These are phyloP conservation scores for Colletotrichum theobromicola DNA, from an alignment of 2,329 filamentous ascomycete species.

Conservation along the genomic window DNA sequence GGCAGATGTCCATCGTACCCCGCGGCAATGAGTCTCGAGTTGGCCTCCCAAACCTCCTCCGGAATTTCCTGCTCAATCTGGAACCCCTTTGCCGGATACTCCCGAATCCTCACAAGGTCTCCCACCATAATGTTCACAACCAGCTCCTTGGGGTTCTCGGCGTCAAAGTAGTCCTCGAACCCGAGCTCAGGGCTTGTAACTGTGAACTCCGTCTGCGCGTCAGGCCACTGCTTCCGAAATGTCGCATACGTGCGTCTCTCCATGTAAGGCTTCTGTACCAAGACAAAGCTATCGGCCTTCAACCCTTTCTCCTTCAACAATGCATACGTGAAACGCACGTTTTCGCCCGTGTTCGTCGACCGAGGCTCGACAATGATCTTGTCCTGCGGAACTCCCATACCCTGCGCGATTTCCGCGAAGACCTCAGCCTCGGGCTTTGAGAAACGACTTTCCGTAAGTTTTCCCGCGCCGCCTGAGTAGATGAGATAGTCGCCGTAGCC, in stretches of 20 bases:
- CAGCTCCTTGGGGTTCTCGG: slow-evolving; percentile 43
- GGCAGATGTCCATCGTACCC: slow-evolving; percentile 44
- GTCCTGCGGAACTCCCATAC: slow-evolving; percentile 42
- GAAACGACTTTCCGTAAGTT: slow-evolving; percentile 44
- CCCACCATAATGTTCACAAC: slow-evolving; percentile 51
- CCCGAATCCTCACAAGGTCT: slow-evolving; percentile 46
- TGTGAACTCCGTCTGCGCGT: slow-evolving; percentile 33
- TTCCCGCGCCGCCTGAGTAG: slow-evolving; percentile 48
- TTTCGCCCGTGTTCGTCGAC: slow-evolving; percentile 52
- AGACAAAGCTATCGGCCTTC: slow-evolving; percentile 36
- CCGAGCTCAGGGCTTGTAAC: slow-evolving; percentile 45
- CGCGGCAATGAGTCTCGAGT: slow-evolving; percentile 41
- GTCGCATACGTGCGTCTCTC: slow-evolving; percentile 51
- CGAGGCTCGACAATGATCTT: slow-evolving; percentile 43
- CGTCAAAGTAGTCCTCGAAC: slow-evolving; percentile 46
- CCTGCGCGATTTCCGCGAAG: slow-evolving; percentile 44
- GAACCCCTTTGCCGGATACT: slow-evolving; percentile 47
- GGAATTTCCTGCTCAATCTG: slow-evolving; percentile 50
- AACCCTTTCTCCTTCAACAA: slow-evolving; percentile 35
- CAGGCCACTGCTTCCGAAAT: slow-evolving; percentile 52
- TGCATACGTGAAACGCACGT: slow-evolving; percentile 47
- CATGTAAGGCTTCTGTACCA: slow-evolving; percentile 57
- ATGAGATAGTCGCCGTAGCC: slow-evolving; percentile 43
- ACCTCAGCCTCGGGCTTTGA: slow-evolving; percentile 45
- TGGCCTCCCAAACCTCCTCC: slow-evolving; percentile 44